A percentile compares a stretch with the other conserved stretches of the same genome.
These are phyloP conservation scores for Talaromyces proteolyticus DNA, from an alignment of 495 filamentous ascomycete genomes.

Conservation along the genomic window DNA sequence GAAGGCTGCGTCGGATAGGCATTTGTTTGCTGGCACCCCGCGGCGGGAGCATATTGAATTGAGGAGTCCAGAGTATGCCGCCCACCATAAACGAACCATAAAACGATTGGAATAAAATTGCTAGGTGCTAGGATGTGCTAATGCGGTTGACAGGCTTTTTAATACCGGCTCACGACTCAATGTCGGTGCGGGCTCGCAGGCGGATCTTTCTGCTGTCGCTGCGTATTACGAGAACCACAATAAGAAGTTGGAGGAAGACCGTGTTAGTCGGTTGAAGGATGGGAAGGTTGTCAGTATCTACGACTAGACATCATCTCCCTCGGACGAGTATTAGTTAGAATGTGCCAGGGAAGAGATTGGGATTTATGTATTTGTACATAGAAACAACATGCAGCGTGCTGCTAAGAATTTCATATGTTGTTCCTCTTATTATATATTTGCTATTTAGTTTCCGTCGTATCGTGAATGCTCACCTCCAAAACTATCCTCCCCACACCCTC, in stretches of 20 bases:
- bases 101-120: no score
- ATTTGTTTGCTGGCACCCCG: slow-evolving; percentile 54
- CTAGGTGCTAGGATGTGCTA: no score
- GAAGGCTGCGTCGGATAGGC: slow-evolving; percentile 62
- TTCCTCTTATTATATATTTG: no score
- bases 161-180: slow-evolving; percentile 58
- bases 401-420: background rate
- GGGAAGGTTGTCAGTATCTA: slow-evolving; percentile 38
- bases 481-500: slow-evolving; percentile 44
- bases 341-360: no score
- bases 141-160: slow-evolving; percentile 41
- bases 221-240: slow-evolving; percentile 58
- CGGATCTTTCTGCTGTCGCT: slow-evolving; percentile 54
- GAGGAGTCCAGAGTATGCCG: slow-evolving; percentile 64
- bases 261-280: slow-evolving; percentile 36
- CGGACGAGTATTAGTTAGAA: no score
- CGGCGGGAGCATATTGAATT: slow-evolving; percentile 42
- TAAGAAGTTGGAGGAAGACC: slow-evolving; percentile 44
- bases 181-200: slow-evolving; percentile 53
- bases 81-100: no score
- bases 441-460: background rate
- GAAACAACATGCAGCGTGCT: background rate
- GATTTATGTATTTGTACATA: slow-evolving; percentile 17
- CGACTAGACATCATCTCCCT: slow-evolving; percentile 21
- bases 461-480: slow-evolving; percentile 25